A percentile compares a stretch with the other conserved stretches of the same genome.
phyloP scores from a whole-genome alignment of 2,329 filamentous ascomycete genomes.

The Cladosporium cucumerinum region DNA sequence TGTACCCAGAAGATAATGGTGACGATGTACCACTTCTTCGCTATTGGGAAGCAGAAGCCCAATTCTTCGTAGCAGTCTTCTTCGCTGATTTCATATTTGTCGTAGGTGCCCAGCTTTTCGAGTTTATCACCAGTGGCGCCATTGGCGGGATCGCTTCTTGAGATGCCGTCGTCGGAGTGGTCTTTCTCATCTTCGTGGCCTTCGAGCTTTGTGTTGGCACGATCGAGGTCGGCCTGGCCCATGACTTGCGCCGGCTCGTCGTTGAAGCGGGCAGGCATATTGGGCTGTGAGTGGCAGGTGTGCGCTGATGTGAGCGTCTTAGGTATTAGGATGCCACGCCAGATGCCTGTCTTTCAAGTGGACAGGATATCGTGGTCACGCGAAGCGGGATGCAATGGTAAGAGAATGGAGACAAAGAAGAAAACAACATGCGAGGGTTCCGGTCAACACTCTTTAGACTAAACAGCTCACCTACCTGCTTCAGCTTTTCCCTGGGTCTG shows the following conservation, averaged over 20 bases:
- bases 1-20: conserved; percentile 53
- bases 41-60: conserved; percentile 47
- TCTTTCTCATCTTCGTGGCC: conserved; percentile 22
- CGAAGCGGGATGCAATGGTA: background rate
- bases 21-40: conserved; percentile 55
- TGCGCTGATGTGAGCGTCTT: conserved; percentile 11
- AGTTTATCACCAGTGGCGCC: conserved; percentile 24
- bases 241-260: conserved; percentile 31
- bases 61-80: conserved; percentile 50
- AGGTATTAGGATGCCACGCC: background rate
- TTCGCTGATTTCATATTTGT: conserved; percentile 49
- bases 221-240: conserved; percentile 28
- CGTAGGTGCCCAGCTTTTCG: conserved; percentile 36
- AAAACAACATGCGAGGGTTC: background rate
- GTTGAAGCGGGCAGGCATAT: conserved; percentile 26
- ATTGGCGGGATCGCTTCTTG: conserved; percentile 13
- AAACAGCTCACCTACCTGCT: conserved; percentile 8
- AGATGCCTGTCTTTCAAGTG: background rate
- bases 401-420: background rate
- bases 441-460: background rate
- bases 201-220: conserved; percentile 29
- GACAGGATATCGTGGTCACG: background rate
- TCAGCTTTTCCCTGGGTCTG: background rate
- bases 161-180: conserved; percentile 20
- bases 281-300: background rate